Base-by-base conservation (phyloP, 2,329 filamentous ascomycete species). In the Neofusicoccum umdonicola region DNA sequence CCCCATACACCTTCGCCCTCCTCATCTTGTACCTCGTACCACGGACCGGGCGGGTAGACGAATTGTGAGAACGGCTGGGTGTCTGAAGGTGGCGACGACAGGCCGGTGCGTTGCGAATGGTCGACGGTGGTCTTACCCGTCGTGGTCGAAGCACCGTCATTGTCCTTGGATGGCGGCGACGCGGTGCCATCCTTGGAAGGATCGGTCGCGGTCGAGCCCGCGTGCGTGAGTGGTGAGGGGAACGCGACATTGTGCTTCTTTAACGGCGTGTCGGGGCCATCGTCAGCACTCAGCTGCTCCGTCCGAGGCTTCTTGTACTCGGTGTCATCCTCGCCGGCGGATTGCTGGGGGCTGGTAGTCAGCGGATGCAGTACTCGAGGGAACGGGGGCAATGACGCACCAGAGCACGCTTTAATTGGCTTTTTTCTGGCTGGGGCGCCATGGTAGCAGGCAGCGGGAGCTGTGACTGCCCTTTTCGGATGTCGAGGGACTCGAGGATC, bases 1-100 rank as follows among this genome's bases (percentile, higher is more conserved):
- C 96, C 96, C 95, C 95, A 99, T 1, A 98, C 92, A 8, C 92
- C 92, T 75, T 96, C 91, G 51, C 86, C 85, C 65, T 85, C 87
- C 78, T 97, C 93, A 73, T 97, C 91, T 67, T 93, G 87, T 3
- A 96, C 91, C 64, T 96, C 92, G 68, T 93, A 91, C 11, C 88
- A 88, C 52, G 94, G 84, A 65, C 86, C 81, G 34, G 92, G 87
- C 2, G 90, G 88, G 69, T 92, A 88, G 42, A 91, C 80, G 72
- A 90, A 91, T 78, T 99, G 95, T 7, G 91, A 93, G 67, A 92
- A 88, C 0, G 88, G 84, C 74, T 93, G 91, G 0, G 90, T 93
- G 72, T 92, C 91, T 68, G 88, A 85, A 0, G 90, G 90, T 4
- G 91, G 91, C 22, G 86, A 88, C 3, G 85, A 86, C 4, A 84